A percentile compares a stretch with the other conserved stretches of the same genome.
Conservation (phyloP, 371 early-diverging fungal genomes). For the Rhizopus microsporus region DNA sequence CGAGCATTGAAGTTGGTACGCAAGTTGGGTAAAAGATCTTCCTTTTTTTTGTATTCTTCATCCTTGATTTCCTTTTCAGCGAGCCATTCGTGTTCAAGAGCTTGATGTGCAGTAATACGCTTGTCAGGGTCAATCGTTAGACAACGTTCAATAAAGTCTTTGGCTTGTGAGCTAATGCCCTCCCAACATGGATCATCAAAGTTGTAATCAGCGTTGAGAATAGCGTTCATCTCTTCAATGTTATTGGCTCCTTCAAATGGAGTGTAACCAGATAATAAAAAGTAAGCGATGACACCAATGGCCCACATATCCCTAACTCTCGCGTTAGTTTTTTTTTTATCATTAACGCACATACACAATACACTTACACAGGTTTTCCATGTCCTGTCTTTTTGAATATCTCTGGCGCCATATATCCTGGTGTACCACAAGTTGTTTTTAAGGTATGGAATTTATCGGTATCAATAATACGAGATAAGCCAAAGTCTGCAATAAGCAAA, state of each 20-base stretch:
- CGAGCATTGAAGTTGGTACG: slow-evolving; percentile 83
- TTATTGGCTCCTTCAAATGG: slow-evolving; percentile 84
- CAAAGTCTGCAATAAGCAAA: slow-evolving; percentile 88
- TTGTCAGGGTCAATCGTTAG: slow-evolving; percentile 73
- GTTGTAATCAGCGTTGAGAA: slow-evolving; percentile 71
- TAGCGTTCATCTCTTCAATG: slow-evolving; percentile 67
- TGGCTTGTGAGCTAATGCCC: slow-evolving; percentile 60
- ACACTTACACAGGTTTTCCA: slow-evolving; percentile 62
- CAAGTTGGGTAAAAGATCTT: slow-evolving; percentile 74
- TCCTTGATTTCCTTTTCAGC: slow-evolving; percentile 27
- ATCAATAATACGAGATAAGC: slow-evolving; percentile 83
- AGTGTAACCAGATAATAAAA: slow-evolving; percentile 84
- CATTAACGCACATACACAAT: too few species aligned
- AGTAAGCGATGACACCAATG: slow-evolving; percentile 90
- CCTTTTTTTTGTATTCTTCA: slow-evolving; percentile 30
- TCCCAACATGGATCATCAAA: slow-evolving; percentile 86
- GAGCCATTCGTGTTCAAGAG: slow-evolving; percentile 77
- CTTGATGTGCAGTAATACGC: slow-evolving; percentile 77
- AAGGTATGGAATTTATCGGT: slow-evolving; percentile 75
- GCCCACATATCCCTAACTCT: slow-evolving; percentile 83
- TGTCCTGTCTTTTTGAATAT: slow-evolving; percentile 71
- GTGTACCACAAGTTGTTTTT: slow-evolving; percentile 85
- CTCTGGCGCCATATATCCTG: slow-evolving; percentile 92
- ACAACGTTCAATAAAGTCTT: slow-evolving; percentile 77
- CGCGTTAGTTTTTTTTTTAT: background rate